Conservation (phyloP, 176 grass and related monocot species). For the Phyllostachys edulis region DNA sequence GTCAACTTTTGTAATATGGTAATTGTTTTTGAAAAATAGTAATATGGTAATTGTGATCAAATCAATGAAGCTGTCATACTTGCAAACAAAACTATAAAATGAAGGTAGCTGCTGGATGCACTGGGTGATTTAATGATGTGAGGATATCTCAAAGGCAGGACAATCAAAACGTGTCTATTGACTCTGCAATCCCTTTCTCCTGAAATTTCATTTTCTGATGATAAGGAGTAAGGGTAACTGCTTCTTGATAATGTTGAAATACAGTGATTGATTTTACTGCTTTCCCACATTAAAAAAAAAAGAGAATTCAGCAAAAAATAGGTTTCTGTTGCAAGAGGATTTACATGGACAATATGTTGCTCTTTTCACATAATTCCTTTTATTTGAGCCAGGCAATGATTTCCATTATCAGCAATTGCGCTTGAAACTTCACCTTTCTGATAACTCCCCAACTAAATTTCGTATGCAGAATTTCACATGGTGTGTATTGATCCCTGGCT, state of each 20-base stretch:
- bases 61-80: too few species aligned
- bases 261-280: background rate
- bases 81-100: too few species aligned
- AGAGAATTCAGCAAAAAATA: background rate
- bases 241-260: background rate
- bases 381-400: background rate
- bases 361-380: conserved; percentile 10
- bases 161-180: too few species aligned
- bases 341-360: background rate
- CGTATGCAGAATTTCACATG: conserved; percentile 63
- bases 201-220: background rate
- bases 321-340: background rate
- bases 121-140: too few species aligned
- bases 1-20: too few species aligned
- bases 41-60: too few species aligned
- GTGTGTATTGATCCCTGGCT: conserved; percentile 83
- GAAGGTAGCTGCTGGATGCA: too few species aligned
- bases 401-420: background rate
- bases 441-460: background rate
- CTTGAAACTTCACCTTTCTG: conserved; percentile 12
- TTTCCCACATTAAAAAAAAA: background rate
- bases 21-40: too few species aligned
- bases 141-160: too few species aligned
- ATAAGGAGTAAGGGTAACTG: background rate
- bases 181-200: background rate